These are phyloP conservation scores for Phytophthora megakarya DNA, from an alignment of 352 stramenopile genomes.

Conservation along the genomic window DNA sequence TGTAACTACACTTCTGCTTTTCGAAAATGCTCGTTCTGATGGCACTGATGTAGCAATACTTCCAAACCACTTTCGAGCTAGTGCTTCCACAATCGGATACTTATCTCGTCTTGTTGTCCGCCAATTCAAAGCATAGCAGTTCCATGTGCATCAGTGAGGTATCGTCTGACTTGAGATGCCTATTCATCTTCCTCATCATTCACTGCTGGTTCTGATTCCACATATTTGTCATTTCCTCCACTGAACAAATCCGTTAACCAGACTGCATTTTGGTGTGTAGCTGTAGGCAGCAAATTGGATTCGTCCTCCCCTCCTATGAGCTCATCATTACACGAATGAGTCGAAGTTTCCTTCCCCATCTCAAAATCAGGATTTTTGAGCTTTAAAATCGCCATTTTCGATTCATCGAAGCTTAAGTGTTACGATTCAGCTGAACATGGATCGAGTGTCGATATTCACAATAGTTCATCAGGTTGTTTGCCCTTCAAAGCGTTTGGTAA, in stretches of 20 bases:
- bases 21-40: slow-evolving; percentile 3
- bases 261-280: too few relatives aligned
- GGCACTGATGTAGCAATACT: slow-evolving; percentile 12
- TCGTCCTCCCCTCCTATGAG: too few relatives aligned
- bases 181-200: neutral
- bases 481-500: too few relatives aligned
- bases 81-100: neutral
- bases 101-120: neutral
- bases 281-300: too few relatives aligned
- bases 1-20: neutral
- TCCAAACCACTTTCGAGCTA: slow-evolving; percentile 10
- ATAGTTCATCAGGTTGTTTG: neutral
- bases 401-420: too few relatives aligned
- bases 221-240: too few relatives aligned
- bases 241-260: too few relatives aligned
- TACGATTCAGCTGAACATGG: neutral
- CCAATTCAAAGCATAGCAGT: neutral
- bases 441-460: slow-evolving; percentile 3
- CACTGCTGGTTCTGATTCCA: neutral
- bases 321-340: too few relatives aligned
- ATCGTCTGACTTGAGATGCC: neutral
- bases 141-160: neutral
- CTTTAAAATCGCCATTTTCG: too few relatives aligned
- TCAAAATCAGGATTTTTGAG: too few relatives aligned
- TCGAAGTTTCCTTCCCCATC: neutral